Base-by-base conservation (phyloP, 1,139 yeast species). In the Candida glucosophila region DNA sequence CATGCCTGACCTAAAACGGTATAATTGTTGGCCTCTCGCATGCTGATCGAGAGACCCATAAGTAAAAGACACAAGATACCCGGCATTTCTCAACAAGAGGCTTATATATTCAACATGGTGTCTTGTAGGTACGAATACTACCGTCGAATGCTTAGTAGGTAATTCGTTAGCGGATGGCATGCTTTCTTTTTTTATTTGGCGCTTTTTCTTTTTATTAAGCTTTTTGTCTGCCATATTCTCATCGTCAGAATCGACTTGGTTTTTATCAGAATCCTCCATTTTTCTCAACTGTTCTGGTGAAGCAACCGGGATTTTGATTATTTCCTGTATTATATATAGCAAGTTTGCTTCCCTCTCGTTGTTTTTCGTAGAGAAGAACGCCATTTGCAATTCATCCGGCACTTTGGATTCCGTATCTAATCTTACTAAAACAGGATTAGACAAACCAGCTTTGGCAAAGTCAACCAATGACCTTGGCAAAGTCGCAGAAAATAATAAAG, bases 71-170 rank as follows among this genome's bases (percentile, higher is more conserved):
- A 74, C 82, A 7, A 90, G 76, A 50, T 82, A 90, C 2, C 96
- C 97, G 14, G 85, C 76, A 20, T 73, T 75, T 40, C 69, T 73
- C 31, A 90, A 59, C 30, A 90, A 51, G 5, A 60, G 64, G 2
- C 92, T 66, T 25, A 90, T 64, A 47, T 86, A 92, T 52, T 90
- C 99, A 15, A 90, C 98, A 55, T 90, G 98, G 57, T 90, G 98
- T 54, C 88, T 81, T 0, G 99, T 90, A 22, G 98, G 98, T 5
- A 85, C 96, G 43, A 90, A 92, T 3, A 92, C 70, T 42, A 92
- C 85, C 1, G 98, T 92, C 3, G 97, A 83, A 35, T 73, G 61
- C 29, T 77, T 77, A 2, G 93, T 78, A 2, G 96, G 95, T 30
- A 88, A 57, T 30, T 76, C 86, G 39, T 77, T 80, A 0, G 95